These are phyloP conservation scores for Daldinia sp. DNA, from an alignment of 2,329 filamentous ascomycete species.

Conservation along the genomic window DNA sequence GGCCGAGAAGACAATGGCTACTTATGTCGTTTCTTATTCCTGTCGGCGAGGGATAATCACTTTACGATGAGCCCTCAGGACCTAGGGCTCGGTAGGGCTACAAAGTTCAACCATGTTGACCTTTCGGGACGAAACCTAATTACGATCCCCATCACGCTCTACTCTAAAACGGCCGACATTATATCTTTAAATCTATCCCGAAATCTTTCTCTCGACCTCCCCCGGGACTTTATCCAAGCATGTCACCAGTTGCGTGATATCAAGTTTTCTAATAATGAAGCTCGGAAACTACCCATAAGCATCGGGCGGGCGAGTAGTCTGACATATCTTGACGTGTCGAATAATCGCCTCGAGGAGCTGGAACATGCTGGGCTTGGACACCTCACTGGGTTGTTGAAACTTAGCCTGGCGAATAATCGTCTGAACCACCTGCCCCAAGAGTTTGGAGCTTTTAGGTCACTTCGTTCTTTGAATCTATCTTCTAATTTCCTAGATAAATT, in stretches of 20 bases:
- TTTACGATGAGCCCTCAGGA: constrained; percentile 81
- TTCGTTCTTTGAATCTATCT: constrained; percentile 89
- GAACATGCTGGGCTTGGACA: constrained; percentile 85
- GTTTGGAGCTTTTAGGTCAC: constrained; percentile 81
- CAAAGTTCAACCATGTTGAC: constrained; percentile 95
- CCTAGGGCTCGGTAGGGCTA: constrained; percentile 81
- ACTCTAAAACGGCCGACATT: constrained; percentile 91
- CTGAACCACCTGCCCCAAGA: constrained; percentile 82
- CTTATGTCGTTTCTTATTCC: constrained; percentile 93
- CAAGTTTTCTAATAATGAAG: constrained; percentile 95
- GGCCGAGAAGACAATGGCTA: constrained; percentile 98
- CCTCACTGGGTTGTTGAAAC: constrained; percentile 81
- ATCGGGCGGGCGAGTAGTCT: constrained; percentile 83
- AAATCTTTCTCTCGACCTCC: constrained; percentile 91
- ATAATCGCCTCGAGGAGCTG: constrained; percentile 89
- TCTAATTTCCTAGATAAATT: constrained; percentile 92
- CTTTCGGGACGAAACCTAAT: constrained; percentile 89
- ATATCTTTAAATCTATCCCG: constrained; percentile 93
- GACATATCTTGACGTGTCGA: constrained; percentile 93
- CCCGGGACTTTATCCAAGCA: constrained; percentile 94
- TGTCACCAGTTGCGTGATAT: constrained; percentile 93
- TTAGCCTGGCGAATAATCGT: constrained; percentile 95
- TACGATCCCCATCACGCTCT: constrained; percentile 94
- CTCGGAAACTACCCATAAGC: constrained; percentile 85
- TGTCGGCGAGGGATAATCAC: constrained; percentile 88